Percentiles rank a stretch among this genome's conserved stretches.
Conservation (phyloP, 2,329 filamentous ascomycete genomes). For the Teratosphaeria destructans region DNA sequence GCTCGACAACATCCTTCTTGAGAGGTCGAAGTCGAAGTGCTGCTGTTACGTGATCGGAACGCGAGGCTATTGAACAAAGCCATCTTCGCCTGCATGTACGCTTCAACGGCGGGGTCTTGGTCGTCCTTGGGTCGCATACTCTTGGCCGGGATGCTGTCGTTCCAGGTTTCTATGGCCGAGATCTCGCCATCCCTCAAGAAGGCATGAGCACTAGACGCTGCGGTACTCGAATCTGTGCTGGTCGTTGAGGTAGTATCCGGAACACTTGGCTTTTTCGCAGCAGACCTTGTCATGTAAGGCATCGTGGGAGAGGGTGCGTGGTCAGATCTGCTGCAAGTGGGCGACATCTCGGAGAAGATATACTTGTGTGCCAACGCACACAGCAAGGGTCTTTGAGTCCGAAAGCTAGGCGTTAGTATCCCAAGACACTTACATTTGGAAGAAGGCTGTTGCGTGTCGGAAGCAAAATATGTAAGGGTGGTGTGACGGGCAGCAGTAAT, state of each 20-base stretch:
- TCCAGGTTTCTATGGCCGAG: constrained; percentile 21
- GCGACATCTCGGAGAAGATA: not conserved
- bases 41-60: not conserved
- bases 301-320: not conserved
- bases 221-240: not conserved
- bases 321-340: not conserved
- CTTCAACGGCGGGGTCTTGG: constrained; percentile 20
- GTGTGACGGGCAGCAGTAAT: not conserved
- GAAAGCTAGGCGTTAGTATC: not conserved
- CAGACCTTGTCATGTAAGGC: not conserved
- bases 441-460: not conserved
- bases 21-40: constrained; percentile 3
- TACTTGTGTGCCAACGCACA: not conserved
- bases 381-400: not conserved
- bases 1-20: not conserved
- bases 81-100: constrained; percentile 27
- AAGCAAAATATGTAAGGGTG: not conserved
- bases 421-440: not conserved
- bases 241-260: constrained; percentile 1
- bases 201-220: constrained; percentile 2
- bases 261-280: not conserved
- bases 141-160: constrained; percentile 13
- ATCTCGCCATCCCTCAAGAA: constrained; percentile 15
- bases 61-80: constrained; percentile 22
- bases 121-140: constrained; percentile 6